Percentiles rank a stretch among this genome's conserved stretches.
Evolutionary conservation across 768 basidiomycete species (phyloP).

Genomic region (Pleurotus giganteus): DNA sequence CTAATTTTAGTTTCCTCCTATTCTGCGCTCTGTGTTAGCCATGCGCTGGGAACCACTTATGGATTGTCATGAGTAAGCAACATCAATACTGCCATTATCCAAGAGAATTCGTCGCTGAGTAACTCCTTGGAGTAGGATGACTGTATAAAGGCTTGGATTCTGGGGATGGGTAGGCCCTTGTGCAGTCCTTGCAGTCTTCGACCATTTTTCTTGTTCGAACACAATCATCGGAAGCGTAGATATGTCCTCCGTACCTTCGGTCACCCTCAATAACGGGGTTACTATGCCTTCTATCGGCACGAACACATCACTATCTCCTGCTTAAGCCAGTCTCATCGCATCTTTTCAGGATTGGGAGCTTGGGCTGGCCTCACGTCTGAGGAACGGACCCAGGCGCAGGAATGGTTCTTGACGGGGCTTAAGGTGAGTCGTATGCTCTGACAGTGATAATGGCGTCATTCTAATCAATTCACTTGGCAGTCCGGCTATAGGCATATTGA

Average conservation of each 20-base stretch:
- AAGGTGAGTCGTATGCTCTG: slow-evolving; percentile 22
- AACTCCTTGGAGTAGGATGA: too few species aligned
- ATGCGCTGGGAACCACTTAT: too few species aligned
- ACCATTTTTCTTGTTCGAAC: background rate
- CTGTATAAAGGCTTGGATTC: too few species aligned
- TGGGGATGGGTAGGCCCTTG: too few species aligned
- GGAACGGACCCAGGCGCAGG: slow-evolving; percentile 28
- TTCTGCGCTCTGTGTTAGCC: too few species aligned
- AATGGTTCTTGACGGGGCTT: slow-evolving; percentile 41
- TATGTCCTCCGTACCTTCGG: background rate
- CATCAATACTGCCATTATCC: too few species aligned
- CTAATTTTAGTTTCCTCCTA: too few species aligned
- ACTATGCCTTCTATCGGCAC: slow-evolving; percentile 2
- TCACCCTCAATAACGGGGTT: slow-evolving; percentile 1
- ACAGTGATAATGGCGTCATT: background rate
- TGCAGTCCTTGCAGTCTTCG: too few species aligned
- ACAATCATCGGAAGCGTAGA: background rate
- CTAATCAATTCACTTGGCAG: slow-evolving; percentile 17
- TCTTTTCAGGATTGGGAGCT: slow-evolving; percentile 34
- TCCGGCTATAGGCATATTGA: slow-evolving; percentile 42
- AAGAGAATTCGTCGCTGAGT: too few species aligned
- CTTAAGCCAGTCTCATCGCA: background rate
- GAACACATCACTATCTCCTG: background rate
- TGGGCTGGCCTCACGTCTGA: slow-evolving; percentile 35
- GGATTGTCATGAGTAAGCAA: too few species aligned